These are phyloP conservation scores for Pseudonectria foliicola DNA, from an alignment of 2,329 filamentous ascomycete genomes.

Conservation along the genomic window DNA sequence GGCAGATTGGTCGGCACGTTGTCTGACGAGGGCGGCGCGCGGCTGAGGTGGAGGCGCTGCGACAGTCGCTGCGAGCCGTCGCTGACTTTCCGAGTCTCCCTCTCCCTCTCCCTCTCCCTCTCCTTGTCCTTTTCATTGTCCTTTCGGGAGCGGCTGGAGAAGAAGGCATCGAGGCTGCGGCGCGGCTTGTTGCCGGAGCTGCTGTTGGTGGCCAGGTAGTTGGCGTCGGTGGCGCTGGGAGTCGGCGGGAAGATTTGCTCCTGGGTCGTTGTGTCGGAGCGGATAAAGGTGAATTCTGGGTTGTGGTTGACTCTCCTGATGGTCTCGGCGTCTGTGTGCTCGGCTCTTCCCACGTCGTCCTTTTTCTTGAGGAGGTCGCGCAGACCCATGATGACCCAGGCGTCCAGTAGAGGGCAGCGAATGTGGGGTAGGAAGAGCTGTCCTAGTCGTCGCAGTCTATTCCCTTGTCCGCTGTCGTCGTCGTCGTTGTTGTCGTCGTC, in stretches of 20 bases:
- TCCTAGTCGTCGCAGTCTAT: no score
- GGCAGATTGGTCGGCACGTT: conserved; percentile 77
- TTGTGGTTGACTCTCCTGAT: conserved; percentile 28
- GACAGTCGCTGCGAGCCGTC: conserved; percentile 49
- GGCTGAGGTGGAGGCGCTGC: conserved; percentile 62
- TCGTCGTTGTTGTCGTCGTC: no score
- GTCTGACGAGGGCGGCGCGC: conserved; percentile 53
- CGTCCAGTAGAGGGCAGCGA: no score
- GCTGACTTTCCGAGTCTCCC: no score
- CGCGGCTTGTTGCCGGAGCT: conserved; percentile 26
- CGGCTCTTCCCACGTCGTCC: conserved; percentile 33
- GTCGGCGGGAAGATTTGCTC: conserved; percentile 69
- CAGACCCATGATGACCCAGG: conserved; percentile 41
- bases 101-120: conserved; percentile 24
- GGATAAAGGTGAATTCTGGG: conserved; percentile 75
- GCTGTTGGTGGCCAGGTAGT: conserved; percentile 25
- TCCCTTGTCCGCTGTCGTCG: no score
- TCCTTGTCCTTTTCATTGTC: conserved; percentile 37
- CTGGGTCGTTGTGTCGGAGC: conserved; percentile 73
- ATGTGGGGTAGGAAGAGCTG: no score
- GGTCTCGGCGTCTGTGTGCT: conserved; percentile 30
- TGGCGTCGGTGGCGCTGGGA: conserved; percentile 22
- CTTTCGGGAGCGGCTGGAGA: conserved; percentile 40
- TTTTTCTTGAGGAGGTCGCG: conserved; percentile 50
- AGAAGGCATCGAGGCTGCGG: conserved; percentile 41